Percentiles rank a stretch among this genome's conserved stretches.
Conservation (phyloP, 768 basidiomycete species). For the Boletellus emodensis region DNA sequence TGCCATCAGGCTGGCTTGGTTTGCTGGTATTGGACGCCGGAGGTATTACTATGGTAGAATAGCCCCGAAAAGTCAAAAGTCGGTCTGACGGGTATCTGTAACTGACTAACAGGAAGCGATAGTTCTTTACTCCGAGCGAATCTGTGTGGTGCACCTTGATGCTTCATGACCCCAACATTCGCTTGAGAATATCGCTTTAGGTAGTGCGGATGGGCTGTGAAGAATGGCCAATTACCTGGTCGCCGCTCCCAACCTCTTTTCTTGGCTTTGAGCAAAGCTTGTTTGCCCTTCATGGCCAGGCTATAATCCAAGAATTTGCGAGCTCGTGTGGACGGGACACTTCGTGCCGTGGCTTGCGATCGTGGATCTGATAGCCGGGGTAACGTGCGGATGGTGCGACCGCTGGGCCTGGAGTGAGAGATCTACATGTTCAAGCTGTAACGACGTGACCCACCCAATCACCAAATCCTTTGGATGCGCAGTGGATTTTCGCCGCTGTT, state of each 20-base stretch:
- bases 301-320: conserved; percentile 50
- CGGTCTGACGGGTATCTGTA: conserved; percentile 1
- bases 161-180: conserved; percentile 54
- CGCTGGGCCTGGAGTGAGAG: conserved; percentile 34
- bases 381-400: conserved; percentile 52
- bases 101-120: no score
- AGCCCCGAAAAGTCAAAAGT: conserved; percentile 11
- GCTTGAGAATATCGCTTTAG: conserved; percentile 30
- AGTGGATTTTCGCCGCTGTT: conserved; percentile 32
- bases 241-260: conserved; percentile 54
- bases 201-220: not conserved
- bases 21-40: conserved; percentile 46
- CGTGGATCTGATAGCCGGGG: conserved; percentile 25
- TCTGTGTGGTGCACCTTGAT: conserved; percentile 48
- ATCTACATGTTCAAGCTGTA: not conserved
- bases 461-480: conserved; percentile 46
- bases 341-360: conserved; percentile 37
- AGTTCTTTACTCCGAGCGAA: conserved; percentile 32
- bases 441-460: conserved; percentile 43
- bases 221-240: conserved; percentile 44
- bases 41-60: conserved; percentile 38
- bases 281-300: conserved; percentile 43
- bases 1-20: conserved; percentile 48
- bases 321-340: conserved; percentile 45
- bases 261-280: conserved; percentile 30